Evolutionary conservation across 495 filamentous ascomycete genomes (phyloP).

Genomic region (Gamarada debralockiae): DNA sequence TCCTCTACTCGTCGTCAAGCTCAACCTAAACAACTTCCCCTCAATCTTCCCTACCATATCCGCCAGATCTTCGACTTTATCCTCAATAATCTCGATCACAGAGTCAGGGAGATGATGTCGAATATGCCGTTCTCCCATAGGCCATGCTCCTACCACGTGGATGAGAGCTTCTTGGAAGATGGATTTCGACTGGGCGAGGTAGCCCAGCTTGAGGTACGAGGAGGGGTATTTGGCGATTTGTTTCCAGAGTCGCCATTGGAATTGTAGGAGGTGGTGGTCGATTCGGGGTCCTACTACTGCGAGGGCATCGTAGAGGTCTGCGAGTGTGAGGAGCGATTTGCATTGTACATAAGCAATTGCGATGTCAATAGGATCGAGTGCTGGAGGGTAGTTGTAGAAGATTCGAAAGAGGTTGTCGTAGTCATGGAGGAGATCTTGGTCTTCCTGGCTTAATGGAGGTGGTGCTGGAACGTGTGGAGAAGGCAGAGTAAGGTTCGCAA

Average conservation of each 20-base stretch:
- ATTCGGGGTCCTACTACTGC: conserved; percentile 84
- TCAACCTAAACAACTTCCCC: conserved; percentile 73
- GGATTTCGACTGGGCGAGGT: conserved; percentile 74
- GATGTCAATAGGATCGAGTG: conserved; percentile 78
- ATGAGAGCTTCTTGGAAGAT: conserved; percentile 89
- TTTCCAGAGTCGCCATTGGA: conserved; percentile 83
- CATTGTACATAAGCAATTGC: conserved; percentile 88
- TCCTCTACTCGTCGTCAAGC: conserved; percentile 71
- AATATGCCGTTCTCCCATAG: conserved; percentile 69
- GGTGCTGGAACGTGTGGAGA: conserved; percentile 28
- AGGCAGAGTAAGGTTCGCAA: conserved; percentile 67
- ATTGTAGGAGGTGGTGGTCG: conserved; percentile 88
- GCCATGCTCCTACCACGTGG: conserved; percentile 92
- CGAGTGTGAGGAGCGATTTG: conserved; percentile 77
- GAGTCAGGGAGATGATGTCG: conserved; percentile 64
- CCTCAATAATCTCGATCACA: conserved; percentile 84
- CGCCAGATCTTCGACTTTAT: conserved; percentile 78
- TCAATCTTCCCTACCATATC: conserved; percentile 48
- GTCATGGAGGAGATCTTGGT: conserved; percentile 73
- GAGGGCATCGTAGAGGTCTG: conserved; percentile 89
- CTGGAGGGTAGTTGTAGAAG: conserved; percentile 86
- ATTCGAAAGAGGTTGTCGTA: conserved; percentile 92
- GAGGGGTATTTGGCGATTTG: conserved; percentile 94
- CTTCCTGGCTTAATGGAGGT: conserved; percentile 25
- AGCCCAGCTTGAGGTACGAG: conserved; percentile 84